Evolutionary conservation across 441 rosid genomes (phyloP).

Genomic region (Francoa sonchifolia): DNA sequence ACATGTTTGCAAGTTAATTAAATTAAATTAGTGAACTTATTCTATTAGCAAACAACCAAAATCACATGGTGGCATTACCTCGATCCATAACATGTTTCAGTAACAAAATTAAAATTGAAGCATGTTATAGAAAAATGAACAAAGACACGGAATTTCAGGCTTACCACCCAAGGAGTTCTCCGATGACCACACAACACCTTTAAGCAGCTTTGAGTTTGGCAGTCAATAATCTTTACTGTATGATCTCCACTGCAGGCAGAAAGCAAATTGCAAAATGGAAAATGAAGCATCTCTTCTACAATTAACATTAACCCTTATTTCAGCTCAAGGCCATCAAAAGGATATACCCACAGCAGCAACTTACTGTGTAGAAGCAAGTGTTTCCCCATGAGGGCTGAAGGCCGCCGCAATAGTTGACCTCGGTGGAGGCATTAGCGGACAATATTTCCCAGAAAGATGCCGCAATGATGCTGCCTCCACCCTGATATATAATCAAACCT

Average conservation of each 20-base stretch:
- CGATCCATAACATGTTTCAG: background rate
- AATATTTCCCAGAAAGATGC: constrained; percentile 69
- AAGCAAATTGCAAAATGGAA: constrained; percentile 4
- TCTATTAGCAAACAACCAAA: too few relatives aligned
- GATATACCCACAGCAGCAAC: constrained; percentile 10
- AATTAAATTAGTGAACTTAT: too few relatives aligned
- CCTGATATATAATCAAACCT: constrained; percentile 26
- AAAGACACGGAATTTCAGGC: constrained; percentile 15
- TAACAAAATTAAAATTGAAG: background rate
- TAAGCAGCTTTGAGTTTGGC: constrained; percentile 60
- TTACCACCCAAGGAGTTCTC: constrained; percentile 96
- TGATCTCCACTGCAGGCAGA: constrained; percentile 87
- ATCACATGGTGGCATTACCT: too few relatives aligned
- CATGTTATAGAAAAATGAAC: background rate
- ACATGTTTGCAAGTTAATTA: too few relatives aligned
- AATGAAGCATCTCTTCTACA: background rate
- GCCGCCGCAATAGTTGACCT: constrained; percentile 91
- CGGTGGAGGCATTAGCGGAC: constrained; percentile 62
- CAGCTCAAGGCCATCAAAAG: too few relatives aligned
- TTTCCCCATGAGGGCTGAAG: constrained; percentile 78
- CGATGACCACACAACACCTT: constrained; percentile 76
- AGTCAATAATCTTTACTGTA: constrained; percentile 85
- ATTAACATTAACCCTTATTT: too few relatives aligned
- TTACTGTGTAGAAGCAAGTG: constrained; percentile 83
- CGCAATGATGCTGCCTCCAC: constrained; percentile 73